phyloP scores from a whole-genome alignment of 805 yeast genomes.

The Starmerella roubikii region DNA sequence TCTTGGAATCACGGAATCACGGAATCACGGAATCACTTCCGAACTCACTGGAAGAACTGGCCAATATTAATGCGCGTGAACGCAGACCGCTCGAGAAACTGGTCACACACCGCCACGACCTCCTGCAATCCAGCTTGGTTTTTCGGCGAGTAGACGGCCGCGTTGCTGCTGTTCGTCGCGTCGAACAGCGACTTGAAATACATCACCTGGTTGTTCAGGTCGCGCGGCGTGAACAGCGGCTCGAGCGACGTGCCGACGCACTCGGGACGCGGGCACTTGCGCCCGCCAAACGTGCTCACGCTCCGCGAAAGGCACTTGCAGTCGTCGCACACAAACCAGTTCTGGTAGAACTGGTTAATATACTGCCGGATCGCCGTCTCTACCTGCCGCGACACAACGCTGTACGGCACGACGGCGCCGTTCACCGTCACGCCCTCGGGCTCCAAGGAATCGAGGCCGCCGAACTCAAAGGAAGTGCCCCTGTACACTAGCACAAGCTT shows the following conservation, averaged over 20 bases:
- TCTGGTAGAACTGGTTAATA: slow-evolving; percentile 69
- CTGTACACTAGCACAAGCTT: slow-evolving; percentile 34
- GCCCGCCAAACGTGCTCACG: slow-evolving; percentile 73
- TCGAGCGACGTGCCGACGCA: slow-evolving; percentile 49
- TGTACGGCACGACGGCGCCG: slow-evolving; percentile 34
- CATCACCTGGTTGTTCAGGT: slow-evolving; percentile 71
- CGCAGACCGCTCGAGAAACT: slow-evolving; percentile 20
- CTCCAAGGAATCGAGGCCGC: slow-evolving; percentile 59
- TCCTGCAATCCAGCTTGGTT: slow-evolving; percentile 48
- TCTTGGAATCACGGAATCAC: neutral
- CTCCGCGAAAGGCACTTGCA: slow-evolving; percentile 79
- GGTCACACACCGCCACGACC: slow-evolving; percentile 45
- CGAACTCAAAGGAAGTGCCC: slow-evolving; percentile 45
- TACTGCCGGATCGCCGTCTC: slow-evolving; percentile 59
- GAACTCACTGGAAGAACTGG: slow-evolving; percentile 4
- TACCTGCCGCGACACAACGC: slow-evolving; percentile 55
- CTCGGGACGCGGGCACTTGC: slow-evolving; percentile 47
- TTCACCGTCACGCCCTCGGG: slow-evolving; percentile 58
- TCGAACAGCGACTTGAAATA: slow-evolving; percentile 72
- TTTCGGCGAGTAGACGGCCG: slow-evolving; percentile 66
- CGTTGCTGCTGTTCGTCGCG: slow-evolving; percentile 33
- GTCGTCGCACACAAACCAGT: slow-evolving; percentile 78
- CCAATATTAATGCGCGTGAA: slow-evolving; percentile 10
- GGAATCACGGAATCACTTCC: neutral
- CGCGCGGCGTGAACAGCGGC: slow-evolving; percentile 62